These are phyloP conservation scores for Plantago ovata DNA, from an alignment of 257 asterid species.

Conservation along the genomic window DNA sequence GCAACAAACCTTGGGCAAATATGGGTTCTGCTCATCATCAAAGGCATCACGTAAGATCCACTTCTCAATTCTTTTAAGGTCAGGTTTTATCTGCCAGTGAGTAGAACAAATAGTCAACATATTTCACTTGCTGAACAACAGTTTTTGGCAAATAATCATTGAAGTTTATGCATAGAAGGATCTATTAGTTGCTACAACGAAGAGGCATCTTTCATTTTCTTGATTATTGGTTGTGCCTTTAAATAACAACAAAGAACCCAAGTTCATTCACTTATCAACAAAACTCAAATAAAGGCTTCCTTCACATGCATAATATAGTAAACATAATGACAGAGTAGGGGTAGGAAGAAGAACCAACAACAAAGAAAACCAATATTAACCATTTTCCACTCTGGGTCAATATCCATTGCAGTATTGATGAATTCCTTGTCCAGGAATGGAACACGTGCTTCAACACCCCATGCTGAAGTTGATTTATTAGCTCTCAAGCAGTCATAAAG, in stretches of 20 bases:
- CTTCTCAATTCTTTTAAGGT: conserved; percentile 93
- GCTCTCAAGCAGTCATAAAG: conserved; percentile 98
- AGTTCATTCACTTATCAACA: too few species aligned
- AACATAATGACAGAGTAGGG: conserved; percentile 6
- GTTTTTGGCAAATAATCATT: too few species aligned
- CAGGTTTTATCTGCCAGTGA: conserved; percentile 62
- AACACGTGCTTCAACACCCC: conserved; percentile 99
- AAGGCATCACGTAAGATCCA: conserved; percentile 92
- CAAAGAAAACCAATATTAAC: conserved; percentile 28
- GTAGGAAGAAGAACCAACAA: conserved; percentile 15
- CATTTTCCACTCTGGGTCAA: conserved; percentile 98
- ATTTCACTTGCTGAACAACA: neutral
- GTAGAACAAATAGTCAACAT: conserved; percentile 7
- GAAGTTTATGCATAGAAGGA: too few species aligned
- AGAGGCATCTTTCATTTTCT: too few species aligned
- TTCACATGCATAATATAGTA: neutral
- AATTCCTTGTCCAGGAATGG: conserved; percentile 98
- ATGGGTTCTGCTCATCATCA: conserved; percentile 85
- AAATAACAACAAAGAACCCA: too few species aligned
- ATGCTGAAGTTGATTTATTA: conserved; percentile 92
- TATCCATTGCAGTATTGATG: conserved; percentile 76
- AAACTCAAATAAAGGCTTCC: too few species aligned
- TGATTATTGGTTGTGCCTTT: too few species aligned
- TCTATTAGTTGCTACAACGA: too few species aligned
- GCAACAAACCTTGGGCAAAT: conserved; percentile 80